Conservation (phyloP, 305 asterid genomes). For the Fraxinus sp. region DNA sequence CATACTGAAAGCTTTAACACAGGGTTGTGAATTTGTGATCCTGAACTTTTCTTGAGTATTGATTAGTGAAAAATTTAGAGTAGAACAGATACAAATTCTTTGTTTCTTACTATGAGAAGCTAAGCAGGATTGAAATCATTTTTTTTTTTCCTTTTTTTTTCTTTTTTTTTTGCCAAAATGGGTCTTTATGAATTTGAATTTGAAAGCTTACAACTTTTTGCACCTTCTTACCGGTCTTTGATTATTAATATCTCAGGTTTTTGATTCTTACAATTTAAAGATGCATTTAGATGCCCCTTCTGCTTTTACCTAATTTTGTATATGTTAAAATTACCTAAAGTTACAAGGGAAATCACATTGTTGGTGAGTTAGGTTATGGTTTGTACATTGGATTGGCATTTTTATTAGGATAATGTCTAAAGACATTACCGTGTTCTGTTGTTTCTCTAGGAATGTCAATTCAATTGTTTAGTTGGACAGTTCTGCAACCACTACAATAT, state of each 20-base stretch:
- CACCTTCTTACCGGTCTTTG: neutral
- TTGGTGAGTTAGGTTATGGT: neutral
- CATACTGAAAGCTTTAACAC: neutral
- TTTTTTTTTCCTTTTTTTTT: neutral
- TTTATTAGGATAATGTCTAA: neutral
- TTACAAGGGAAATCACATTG: neutral
- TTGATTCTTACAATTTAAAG: neutral
- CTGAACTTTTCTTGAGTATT: neutral
- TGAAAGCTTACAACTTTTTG: neutral
- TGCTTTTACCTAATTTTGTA: neutral
- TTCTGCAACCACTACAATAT: neutral
- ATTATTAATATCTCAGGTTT: neutral
- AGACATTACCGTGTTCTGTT: neutral
- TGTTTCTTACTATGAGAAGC: constrained; percentile 2
- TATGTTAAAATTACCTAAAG: neutral
- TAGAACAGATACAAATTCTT: neutral
- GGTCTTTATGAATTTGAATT: neutral
- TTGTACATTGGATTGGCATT: neutral
- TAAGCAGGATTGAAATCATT: constrained; percentile 4
- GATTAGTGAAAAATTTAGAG: neutral
- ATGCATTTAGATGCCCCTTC: constrained; percentile 1
- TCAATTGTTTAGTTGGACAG: neutral
- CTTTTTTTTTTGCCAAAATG: neutral
- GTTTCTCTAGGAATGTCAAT: neutral
- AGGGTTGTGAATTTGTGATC: neutral